Evolutionary conservation across 2,329 filamentous ascomycete species (phyloP), one percentile per base, ranked within the genome.

Genomic region (Monilinia vaccinii-corymbosi): DNA sequence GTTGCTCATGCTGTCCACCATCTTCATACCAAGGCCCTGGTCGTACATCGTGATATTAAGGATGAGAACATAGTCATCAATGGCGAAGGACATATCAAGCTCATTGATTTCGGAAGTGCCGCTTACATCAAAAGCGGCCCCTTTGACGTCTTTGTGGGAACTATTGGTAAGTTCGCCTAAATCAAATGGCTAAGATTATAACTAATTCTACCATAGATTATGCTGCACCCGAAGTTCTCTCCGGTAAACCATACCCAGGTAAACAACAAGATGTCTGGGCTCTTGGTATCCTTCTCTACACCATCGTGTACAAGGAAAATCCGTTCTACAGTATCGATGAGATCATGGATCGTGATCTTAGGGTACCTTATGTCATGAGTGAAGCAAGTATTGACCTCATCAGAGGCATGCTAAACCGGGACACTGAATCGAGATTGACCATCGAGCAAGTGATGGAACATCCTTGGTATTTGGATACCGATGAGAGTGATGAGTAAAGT

Each of bases 231-330:
- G 94, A 99, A 77, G 94, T 99, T 58, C 81, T 99, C 52, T 91
- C 91, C 61, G 94, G 94, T 51, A 88, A 87, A 68, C 88, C 92
- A 18, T 99, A 99, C 75, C 84, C 88, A 66, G 94, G 94, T 70
- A 96, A 95, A 75, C 93, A 96, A 73, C 94, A 99, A 77, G 94
- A 99, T 71, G 91, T 99, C 34, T 99, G 94, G 94, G 94, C 94
- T 0, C 81, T 99, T 18, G 94, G 94, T 28, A 97, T 99, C 70
- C 81, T 99, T 31, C 83, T 99, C 16, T 99, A 99, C 78, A 99
- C 94, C 32, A 97, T 99, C 71, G 88, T 97, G 70, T 99, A 99
- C 81, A 99, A 97, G 76, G 94, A 99, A 76, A 99, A 99, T 71
- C 93, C 94, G 0, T 99, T 97, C 74, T 97, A 97, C 80, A 95